Conservation (phyloP, 1,284 basidiomycete genomes). For the Thecaphora thlaspeos region DNA sequence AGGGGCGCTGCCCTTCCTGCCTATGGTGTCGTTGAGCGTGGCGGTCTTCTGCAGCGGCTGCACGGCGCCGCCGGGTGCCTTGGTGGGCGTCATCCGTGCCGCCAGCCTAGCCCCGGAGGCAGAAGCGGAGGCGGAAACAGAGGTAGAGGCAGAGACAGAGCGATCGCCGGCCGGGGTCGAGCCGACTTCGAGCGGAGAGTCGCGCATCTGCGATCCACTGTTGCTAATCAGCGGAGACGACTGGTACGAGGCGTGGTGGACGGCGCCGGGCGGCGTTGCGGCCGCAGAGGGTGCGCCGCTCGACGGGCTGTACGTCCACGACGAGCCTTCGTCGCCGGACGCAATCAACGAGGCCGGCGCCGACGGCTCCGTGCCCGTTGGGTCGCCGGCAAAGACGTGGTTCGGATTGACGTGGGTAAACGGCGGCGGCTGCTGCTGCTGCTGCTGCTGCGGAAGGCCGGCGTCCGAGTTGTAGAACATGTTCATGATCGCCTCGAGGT, state of each 20-base stretch:
- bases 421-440: conserved; percentile 14
- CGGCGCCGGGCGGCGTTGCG: conserved; percentile 27
- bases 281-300: conserved; percentile 36
- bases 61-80: conserved; percentile 14
- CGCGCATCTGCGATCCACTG: conserved; percentile 10
- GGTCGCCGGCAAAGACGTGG: conserved; percentile 38
- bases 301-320: conserved; percentile 48
- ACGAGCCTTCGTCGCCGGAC: conserved; percentile 42
- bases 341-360: conserved; percentile 14
- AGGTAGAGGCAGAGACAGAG: too few relatives aligned
- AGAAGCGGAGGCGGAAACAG: too few relatives aligned
- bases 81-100: too few relatives aligned
- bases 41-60: conserved; percentile 28
- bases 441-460: conserved; percentile 15
- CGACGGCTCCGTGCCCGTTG: conserved; percentile 13
- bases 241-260: conserved; percentile 33
- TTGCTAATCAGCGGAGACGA: conserved; percentile 26
- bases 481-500: conserved; percentile 48
- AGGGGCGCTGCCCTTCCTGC: conserved; percentile 7
- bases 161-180: neutral
- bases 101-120: too few relatives aligned
- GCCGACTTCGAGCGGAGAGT: conserved; percentile 12
- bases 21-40: conserved; percentile 17
- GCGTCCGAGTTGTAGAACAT: conserved; percentile 52
- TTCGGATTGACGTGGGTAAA: conserved; percentile 54